These are phyloP conservation scores for Cnidoscolus chayamansa DNA, from an alignment of 441 rosid genomes.

Conservation along the genomic window DNA sequence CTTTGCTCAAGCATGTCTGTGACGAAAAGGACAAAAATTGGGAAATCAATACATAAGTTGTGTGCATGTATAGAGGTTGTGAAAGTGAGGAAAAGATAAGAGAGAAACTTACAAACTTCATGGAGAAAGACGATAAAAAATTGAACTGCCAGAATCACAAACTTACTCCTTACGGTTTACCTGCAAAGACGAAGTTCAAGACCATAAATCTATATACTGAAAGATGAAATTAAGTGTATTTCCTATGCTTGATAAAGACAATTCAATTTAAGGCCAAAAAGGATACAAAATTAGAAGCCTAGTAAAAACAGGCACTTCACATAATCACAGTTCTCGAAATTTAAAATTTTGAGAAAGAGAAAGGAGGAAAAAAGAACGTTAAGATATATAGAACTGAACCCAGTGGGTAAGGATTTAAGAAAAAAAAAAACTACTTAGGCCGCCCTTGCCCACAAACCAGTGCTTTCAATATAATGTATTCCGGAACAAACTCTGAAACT, in stretches of 20 bases:
- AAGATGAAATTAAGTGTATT: no score
- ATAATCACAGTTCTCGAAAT: neutral
- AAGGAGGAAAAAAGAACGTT: neutral
- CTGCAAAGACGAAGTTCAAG: neutral
- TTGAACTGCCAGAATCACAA: neutral
- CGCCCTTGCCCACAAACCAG: neutral
- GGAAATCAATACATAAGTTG: neutral
- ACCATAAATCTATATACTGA: neutral
- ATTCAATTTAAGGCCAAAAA: neutral
- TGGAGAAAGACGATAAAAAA: slow-evolving; percentile 20
- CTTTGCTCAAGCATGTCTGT: slow-evolving; percentile 85
- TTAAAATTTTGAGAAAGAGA: neutral
- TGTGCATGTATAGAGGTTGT: neutral
- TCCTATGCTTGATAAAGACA: neutral
- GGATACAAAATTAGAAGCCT: neutral
- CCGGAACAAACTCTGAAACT: no score
- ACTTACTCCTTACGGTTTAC: neutral
- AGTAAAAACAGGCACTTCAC: neutral
- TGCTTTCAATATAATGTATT: neutral
- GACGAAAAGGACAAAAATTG: slow-evolving; percentile 6
- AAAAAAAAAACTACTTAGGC: no score
- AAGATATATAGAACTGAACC: neutral
- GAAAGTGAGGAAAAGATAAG: neutral
- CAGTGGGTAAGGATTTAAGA: neutral
- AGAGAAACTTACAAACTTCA: slow-evolving; percentile 49